Evolutionary conservation across 805 yeast species (phyloP), one percentile per base, ranked within the genome.

Genomic region (Wickerhamia fluorescens): DNA sequence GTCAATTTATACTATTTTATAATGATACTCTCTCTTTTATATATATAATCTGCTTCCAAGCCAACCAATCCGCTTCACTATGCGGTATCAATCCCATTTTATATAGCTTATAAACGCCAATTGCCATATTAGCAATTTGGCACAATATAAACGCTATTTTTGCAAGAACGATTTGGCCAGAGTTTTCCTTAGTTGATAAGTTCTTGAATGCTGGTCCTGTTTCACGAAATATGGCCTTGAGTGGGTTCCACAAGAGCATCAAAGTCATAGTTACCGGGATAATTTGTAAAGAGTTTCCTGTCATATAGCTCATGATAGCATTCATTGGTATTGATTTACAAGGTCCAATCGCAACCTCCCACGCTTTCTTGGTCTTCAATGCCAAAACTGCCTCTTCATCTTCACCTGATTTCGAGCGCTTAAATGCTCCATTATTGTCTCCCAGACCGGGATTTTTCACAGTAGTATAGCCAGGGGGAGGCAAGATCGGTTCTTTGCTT

Each of bases 51-150:
- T 41, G 44, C 48, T 87, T 94, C 88, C 94, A 88, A 5, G 86
- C 76, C 11, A 89, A 58, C 97, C 97, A 92, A 50, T 89, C 98
- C 40, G 94, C 79, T 25, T 69, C 69, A 20, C 76, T 79, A 43
- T 81, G 84, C 14, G 98, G 98, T 35, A 89, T 75, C 40, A 89
- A 61, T 0, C 96, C 97, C 96, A 89, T 84, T 14, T 68, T 62
- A 42, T 82, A 76, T 35, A 92, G 59, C 53, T 92, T 92, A 75
- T 85, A 87, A 11, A 87, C 46, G 3, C 96, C 97, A 20, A 86
- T 73, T 3, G 65, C 71, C 58, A 88, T 61, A 29, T 78, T 68
- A 4, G 71, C 68, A 24, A 76, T 26, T 33, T 70, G 72, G 33
- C 71, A 68, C 14, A 58, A 11, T 15, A 63, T 53, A 42, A 58